These are phyloP conservation scores for Stagonosporopsis tanaceti DNA, from an alignment of 2,329 filamentous ascomycete species.

Conservation along the genomic window DNA sequence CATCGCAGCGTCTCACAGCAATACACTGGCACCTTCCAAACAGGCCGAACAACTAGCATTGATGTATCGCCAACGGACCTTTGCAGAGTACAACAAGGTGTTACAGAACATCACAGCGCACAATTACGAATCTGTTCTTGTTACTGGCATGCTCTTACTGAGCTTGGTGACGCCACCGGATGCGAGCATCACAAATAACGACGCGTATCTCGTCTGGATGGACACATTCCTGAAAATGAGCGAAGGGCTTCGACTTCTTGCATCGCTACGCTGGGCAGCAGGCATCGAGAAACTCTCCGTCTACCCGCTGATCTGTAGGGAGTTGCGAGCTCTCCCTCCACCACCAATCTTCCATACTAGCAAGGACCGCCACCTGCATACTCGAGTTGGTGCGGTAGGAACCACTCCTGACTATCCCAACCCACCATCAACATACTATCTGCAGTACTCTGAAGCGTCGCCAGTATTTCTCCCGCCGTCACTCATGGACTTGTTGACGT, in stretches of 20 bases:
- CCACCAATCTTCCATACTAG: conserved; percentile 28
- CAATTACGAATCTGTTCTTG: conserved; percentile 43
- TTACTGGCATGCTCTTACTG: conserved; percentile 37
- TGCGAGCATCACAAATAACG: conserved; percentile 7
- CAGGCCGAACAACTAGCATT: conserved; percentile 24
- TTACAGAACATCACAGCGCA: conserved; percentile 41
- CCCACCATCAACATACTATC: conserved; percentile 35
- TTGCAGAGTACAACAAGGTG: conserved; percentile 36
- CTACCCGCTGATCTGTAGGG: conserved; percentile 40
- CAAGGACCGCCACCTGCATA: conserved; percentile 23
- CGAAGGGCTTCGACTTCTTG: conserved; percentile 43
- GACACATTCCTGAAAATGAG: conserved; percentile 37
- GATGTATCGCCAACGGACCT: conserved; percentile 39
- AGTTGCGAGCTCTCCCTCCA: conserved; percentile 39
- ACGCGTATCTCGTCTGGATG: conserved; percentile 36
- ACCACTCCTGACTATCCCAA: conserved; percentile 37
- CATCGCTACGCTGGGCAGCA: conserved; percentile 37
- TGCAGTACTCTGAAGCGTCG: conserved; percentile 7
- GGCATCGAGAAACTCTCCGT: conserved; percentile 45
- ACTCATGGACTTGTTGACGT: conserved; percentile 33
- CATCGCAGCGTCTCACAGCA: conserved; percentile 37
- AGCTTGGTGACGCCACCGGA: conserved; percentile 30
- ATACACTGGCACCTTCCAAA: conserved; percentile 23
- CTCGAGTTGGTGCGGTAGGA: conserved; percentile 21
- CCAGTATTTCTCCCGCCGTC: conserved; percentile 42